Base-by-base conservation (phyloP, 768 basidiomycete species). In the Collybiopsis luxurians region DNA sequence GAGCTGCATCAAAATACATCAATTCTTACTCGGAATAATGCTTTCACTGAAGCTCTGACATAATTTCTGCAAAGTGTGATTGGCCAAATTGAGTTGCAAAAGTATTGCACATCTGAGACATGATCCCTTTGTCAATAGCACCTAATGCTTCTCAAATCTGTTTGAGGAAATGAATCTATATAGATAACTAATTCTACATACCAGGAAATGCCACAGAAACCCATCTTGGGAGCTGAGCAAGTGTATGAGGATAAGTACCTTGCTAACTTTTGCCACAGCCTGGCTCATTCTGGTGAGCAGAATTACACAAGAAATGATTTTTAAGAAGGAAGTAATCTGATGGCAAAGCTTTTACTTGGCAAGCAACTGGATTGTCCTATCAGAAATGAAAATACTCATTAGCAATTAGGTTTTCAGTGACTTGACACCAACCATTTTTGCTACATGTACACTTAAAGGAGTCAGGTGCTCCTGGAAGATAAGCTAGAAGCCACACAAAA, bases 401-500 rank as follows among this genome's bases (percentile, higher is more conserved):
- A n/a, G 10, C 15, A 15, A 3, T 3, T 19, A 34, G 13, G 13
- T 19, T 3, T 23, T 13, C 15, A 38, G 30, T 23, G 27, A n/a
- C 21, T 7, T 31, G 42, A 27, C 7, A n/a, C 34, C 3, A 27
- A 60, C 59, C 59, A 17, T 63, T 57, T 40, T 50, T 51, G 4
- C 48, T 45, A 40, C 61, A 63, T 19, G 36, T 34, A 24, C 61
- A 63, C 26, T 53, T 52, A 46, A 63, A 58, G 10, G 17, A 21
- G 3, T 60, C 53, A 19, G 59, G 59, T 11, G 56, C 53, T 42
- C 53, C 59, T 31, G 61, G 61, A 11, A 59, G 45, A 27, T 30
- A 40, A 27, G 59, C 39, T 3, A 58, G 61, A 19, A 61, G 58
- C 61, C 61, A 61, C 11, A 61, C 36, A 43, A 61, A 61, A 13